Percentiles rank a stretch among this genome's conserved stretches.
Evolutionary conservation across 1,284 basidiomycete genomes (phyloP).

Genomic region (Tilletia caries): DNA sequence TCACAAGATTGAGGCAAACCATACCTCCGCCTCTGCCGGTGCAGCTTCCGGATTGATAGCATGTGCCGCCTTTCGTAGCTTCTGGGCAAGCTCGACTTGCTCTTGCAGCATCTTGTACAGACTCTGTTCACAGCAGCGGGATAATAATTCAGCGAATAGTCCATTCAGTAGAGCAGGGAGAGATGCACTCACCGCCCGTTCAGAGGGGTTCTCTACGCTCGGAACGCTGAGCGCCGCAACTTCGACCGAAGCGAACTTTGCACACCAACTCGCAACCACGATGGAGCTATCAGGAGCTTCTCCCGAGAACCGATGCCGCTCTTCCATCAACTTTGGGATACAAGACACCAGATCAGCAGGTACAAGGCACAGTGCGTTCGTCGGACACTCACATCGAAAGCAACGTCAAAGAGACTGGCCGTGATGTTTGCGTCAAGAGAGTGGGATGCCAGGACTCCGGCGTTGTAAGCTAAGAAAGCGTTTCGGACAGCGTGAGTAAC

Average conservation of each 20-base stretch:
- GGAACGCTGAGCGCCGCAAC: not conserved
- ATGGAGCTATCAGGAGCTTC: not conserved
- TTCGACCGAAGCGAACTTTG: slow-evolving; percentile 9
- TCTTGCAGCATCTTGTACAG: not conserved
- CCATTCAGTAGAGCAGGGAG: not conserved
- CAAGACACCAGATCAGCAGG: not conserved
- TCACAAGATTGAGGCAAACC: no score
- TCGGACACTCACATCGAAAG: not conserved
- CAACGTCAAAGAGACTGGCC: slow-evolving; percentile 5
- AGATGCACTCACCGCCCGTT: not conserved
- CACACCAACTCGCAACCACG: not conserved
- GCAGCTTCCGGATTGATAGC: not conserved
- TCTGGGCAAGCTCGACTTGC: not conserved
- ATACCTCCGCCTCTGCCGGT: slow-evolving; percentile 2
- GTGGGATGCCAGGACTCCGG: not conserved
- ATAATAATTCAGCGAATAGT: not conserved
- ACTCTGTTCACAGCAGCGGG: not conserved
- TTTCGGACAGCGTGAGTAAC: not conserved
- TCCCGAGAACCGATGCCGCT: not conserved
- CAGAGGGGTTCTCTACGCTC: not conserved
- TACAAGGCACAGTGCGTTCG: not conserved
- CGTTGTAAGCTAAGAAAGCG: not conserved
- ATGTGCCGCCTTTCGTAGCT: slow-evolving; percentile 3
- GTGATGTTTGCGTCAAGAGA: not conserved
- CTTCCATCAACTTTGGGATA: not conserved